Conservation (phyloP, 202 grass and related monocot genomes). For the Digitaria exilis region DNA sequence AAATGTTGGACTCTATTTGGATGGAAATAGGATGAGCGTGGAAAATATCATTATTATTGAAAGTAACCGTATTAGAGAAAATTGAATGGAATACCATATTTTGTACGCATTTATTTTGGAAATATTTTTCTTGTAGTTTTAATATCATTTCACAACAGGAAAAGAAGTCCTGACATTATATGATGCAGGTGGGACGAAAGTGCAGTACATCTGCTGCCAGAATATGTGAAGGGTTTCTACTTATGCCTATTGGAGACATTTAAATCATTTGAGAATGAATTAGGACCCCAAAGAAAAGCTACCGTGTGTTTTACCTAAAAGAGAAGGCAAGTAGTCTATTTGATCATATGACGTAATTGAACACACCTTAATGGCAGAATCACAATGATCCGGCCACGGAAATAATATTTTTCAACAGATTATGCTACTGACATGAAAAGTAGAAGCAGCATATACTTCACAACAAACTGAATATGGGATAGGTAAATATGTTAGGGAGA, state of each 20-base stretch:
- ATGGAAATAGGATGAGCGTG: neutral
- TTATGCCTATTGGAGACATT: slow-evolving; percentile 31
- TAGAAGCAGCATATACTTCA: neutral
- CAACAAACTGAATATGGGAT: neutral
- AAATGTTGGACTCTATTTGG: neutral
- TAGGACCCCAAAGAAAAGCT: slow-evolving; percentile 23
- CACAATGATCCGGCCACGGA: neutral
- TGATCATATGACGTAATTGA: neutral
- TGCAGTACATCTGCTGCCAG: neutral
- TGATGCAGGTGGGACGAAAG: slow-evolving; percentile 10
- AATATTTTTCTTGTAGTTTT: neutral
- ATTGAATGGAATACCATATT: neutral
- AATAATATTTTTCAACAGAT: neutral
- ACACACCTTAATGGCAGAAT: neutral
- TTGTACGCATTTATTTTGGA: neutral
- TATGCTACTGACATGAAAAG: neutral
- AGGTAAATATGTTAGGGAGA: neutral
- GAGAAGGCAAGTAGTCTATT: slow-evolving; percentile 16
- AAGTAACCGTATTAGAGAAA: neutral
- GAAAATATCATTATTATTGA: neutral
- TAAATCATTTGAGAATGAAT: slow-evolving; percentile 27
- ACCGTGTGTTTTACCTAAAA: slow-evolving; percentile 35
- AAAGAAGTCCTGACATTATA: neutral
- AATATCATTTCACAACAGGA: neutral
- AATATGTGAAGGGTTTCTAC: slow-evolving; percentile 41